Percentiles rank a stretch among this genome's conserved stretches.
Evolutionary conservation across 179 eudicot genomes (phyloP).

Genomic region (Spinacia oleracea): DNA sequence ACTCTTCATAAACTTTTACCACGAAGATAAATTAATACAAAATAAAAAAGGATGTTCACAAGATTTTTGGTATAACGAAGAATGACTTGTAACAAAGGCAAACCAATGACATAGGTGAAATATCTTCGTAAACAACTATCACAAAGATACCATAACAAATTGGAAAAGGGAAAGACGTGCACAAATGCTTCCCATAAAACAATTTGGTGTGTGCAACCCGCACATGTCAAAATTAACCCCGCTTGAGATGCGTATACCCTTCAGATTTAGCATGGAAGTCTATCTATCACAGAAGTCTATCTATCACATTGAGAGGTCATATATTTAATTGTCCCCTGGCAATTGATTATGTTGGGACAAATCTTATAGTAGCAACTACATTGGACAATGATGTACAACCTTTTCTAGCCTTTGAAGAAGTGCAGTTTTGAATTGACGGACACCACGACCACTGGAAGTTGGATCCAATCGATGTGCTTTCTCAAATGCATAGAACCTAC

Average conservation of each 20-base stretch:
- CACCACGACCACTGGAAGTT: conserved; percentile 97
- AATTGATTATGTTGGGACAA: not conserved
- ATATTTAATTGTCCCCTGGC: not conserved
- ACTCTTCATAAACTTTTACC: not conserved
- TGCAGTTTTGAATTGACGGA: conserved; percentile 96
- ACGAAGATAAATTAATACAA: not conserved
- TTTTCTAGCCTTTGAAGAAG: conserved; percentile 93
- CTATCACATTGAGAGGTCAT: not conserved
- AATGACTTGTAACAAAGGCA: not conserved
- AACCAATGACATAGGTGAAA: not conserved
- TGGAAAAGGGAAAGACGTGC: not conserved
- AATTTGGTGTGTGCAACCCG: not conserved
- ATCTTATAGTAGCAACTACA: not conserved
- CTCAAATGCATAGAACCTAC: conserved; percentile 98
- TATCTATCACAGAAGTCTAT: not conserved
- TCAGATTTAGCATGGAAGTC: not conserved
- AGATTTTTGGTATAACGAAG: not conserved
- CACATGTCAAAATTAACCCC: not conserved
- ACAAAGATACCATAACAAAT: not conserved
- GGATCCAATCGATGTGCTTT: conserved; percentile 96
- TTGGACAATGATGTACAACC: conserved; percentile 39
- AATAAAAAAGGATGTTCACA: not conserved
- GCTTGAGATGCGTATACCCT: not conserved
- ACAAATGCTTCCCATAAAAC: not conserved
- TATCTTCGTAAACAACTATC: not conserved